These are phyloP conservation scores for Pyrus betulifolia DNA, from an alignment of 306 rosid genomes.

Conservation along the genomic window DNA sequence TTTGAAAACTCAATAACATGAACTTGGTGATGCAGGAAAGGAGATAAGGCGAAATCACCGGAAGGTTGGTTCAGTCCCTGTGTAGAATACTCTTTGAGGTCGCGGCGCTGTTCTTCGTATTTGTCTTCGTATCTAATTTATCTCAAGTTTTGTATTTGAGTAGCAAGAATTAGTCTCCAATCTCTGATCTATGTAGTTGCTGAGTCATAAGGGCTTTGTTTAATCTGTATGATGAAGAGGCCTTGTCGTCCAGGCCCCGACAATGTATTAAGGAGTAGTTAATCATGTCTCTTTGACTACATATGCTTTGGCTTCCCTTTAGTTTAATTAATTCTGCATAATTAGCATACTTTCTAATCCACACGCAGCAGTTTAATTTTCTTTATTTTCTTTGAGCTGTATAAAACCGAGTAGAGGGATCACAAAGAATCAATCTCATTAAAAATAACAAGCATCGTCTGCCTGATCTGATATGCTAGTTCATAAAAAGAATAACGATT, in stretches of 20 bases:
- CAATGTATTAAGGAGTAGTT: constrained; percentile 13
- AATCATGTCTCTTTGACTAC: constrained; percentile 6
- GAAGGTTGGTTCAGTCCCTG: constrained; percentile 46
- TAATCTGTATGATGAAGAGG: constrained; percentile 10
- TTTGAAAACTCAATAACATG: background rate
- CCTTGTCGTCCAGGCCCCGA: constrained; percentile 13
- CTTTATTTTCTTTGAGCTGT: background rate
- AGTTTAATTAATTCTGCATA: background rate
- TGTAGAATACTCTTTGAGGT: background rate
- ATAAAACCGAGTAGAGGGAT: background rate
- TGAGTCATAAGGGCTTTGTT: constrained; percentile 14
- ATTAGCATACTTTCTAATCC: background rate
- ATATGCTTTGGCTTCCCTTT: background rate
- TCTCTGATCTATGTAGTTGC: constrained; percentile 4
- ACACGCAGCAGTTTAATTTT: background rate
- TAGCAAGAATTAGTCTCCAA: constrained; percentile 20
- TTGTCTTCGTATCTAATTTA: background rate
- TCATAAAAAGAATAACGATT: background rate
- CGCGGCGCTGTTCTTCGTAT: background rate
- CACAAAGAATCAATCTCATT: too few species aligned
- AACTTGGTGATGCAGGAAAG: constrained; percentile 56
- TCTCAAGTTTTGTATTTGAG: background rate
- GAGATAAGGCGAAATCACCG: constrained; percentile 37
- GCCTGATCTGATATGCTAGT: too few species aligned
- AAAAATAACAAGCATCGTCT: too few species aligned